Conservation (phyloP, 2,329 filamentous ascomycete species). For the Xylaria sp. region DNA sequence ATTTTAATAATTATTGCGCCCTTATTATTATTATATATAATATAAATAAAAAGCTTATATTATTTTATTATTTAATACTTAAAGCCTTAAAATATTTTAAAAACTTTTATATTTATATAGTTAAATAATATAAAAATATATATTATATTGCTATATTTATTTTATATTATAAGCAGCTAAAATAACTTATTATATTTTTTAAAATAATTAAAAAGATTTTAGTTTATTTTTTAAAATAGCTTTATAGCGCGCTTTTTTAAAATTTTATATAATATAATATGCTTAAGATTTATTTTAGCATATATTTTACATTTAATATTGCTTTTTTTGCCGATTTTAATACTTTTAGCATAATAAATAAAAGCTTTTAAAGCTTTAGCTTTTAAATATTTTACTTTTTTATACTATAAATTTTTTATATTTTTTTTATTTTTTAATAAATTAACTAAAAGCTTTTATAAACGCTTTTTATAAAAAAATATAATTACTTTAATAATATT, state of each 20-base stretch:
- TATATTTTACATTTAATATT: background rate
- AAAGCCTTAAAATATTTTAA: too few species aligned
- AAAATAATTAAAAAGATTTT: constrained; percentile 3
- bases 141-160: constrained; percentile 6
- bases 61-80: background rate
- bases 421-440: background rate
- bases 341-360: background rate
- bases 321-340: constrained; percentile 7
- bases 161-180: background rate
- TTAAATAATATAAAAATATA: constrained; percentile 5
- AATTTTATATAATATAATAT: background rate
- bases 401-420: background rate
- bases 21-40: constrained; percentile 4
- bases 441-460: background rate
- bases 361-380: background rate
- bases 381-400: background rate
- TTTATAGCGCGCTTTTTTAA: background rate
- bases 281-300: background rate
- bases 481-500: background rate
- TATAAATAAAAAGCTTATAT: constrained; percentile 1
- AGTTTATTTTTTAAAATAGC: background rate
- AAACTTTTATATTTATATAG: background rate
- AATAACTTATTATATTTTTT: background rate
- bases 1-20: background rate
- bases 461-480: background rate